Evolutionary conservation across 768 basidiomycete species (phyloP).

Genomic region (Neoboletus magnificus): DNA sequence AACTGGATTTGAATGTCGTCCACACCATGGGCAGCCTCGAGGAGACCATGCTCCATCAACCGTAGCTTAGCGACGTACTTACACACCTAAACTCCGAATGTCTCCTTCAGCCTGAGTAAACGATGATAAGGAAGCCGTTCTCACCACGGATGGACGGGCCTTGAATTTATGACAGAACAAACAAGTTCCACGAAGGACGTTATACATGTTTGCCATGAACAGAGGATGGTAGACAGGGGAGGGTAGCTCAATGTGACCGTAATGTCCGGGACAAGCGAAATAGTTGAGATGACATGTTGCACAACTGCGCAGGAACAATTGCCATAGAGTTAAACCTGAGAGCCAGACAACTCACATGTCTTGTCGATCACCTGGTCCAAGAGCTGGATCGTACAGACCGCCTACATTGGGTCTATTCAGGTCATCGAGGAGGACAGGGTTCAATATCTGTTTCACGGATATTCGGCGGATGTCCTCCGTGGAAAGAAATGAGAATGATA

Average conservation of each 20-base stretch:
- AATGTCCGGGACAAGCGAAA: conserved; percentile 96
- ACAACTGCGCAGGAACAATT: conserved; percentile 54
- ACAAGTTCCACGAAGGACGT: conserved; percentile 82
- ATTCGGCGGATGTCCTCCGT: conserved; percentile 86
- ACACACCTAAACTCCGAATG: conserved; percentile 49
- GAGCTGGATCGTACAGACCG: conserved; percentile 92
- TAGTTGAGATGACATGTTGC: conserved; percentile 90
- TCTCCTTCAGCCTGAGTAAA: conserved; percentile 8
- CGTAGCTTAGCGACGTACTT: conserved; percentile 86
- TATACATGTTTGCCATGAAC: conserved; percentile 90
- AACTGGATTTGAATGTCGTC: conserved; percentile 59
- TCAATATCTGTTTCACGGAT: conserved; percentile 96
- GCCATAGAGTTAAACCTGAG: background rate
- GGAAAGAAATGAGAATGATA: conserved; percentile 92
- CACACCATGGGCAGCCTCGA: conserved; percentile 75
- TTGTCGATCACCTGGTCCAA: conserved; percentile 83
- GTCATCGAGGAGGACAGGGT: conserved; percentile 90
- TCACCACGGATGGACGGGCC: conserved; percentile 66
- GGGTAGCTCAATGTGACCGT: conserved; percentile 95
- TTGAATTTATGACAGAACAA: conserved; percentile 95
- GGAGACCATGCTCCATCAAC: conserved; percentile 83
- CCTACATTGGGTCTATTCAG: conserved; percentile 88
- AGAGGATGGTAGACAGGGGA: conserved; percentile 95
- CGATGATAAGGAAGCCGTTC: conserved; percentile 17
- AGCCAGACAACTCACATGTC: conserved; percentile 71